Base-by-base conservation (phyloP, 2,329 filamentous ascomycete species). In the Cercospora citrullina region DNA sequence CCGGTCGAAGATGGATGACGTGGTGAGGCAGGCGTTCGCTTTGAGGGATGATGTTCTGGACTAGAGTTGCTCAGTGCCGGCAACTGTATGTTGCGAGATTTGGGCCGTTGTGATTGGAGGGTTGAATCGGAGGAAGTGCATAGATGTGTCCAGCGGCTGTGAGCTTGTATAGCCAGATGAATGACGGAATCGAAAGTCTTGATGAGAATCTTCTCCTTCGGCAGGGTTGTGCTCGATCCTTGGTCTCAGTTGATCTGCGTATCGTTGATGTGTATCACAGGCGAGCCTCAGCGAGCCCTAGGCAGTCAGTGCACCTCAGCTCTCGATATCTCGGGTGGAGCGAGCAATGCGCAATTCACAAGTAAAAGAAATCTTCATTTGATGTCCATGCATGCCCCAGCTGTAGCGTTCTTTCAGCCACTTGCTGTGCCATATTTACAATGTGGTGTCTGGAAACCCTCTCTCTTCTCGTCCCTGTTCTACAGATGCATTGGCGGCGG, bases 1-100 rank as follows among this genome's bases (percentile, higher is more conserved):
- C 53, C 85, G 92, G 68, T 85, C 85, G 62, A 91, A 88, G 79
- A 84, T 89, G 4, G 90, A 92, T 30, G 91, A 96, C 72, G 87
- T 97, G 18, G 82, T 97, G 74, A 87, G 87, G 73, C 87, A 90
- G 74, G 82, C 97, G 3, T 95, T 96, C 77, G 87, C 85, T 62
- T 79, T 97, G 77, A 87, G 93, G 72, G 93, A 97, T 71, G 87
- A 89, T 77, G 83, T 84, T 18, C 82, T 88, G 62, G 87, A 89
- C 74, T 89, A 63, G 61, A 39, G 1, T 3, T 58, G 14, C 26
- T 26, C 5, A n/a, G 16, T 42, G 36, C 5, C 5, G 5, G 36
- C 36, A 3, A 6, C 16, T 42, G 36, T n/a, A 42, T 42, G 36
- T 39, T n/a, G 36, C 36, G 36, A 39, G 36, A 39, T 39, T 39